A percentile compares a stretch with the other conserved stretches of the same genome.
These are phyloP conservation scores for Elasticomyces elasticus DNA, from an alignment of 495 filamentous ascomycete genomes.

Conservation along the genomic window DNA sequence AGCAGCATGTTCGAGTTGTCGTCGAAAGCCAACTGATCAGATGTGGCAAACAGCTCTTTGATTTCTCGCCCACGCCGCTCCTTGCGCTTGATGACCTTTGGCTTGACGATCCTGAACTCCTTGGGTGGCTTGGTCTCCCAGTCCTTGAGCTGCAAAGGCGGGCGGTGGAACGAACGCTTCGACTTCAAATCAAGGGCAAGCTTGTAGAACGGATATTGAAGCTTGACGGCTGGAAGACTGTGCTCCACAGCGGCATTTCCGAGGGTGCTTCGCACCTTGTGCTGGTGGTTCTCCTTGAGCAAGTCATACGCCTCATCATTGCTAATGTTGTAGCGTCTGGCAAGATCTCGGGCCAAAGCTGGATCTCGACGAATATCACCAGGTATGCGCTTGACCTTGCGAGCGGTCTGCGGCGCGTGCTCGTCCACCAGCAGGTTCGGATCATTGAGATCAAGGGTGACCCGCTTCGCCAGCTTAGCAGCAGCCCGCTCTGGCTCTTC, in stretches of 20 bases:
- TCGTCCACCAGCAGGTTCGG: constrained; percentile 73
- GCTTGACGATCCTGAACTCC: constrained; percentile 47
- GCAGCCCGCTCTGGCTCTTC: constrained; percentile 55
- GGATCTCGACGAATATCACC: constrained; percentile 44
- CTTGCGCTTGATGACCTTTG: constrained; percentile 68
- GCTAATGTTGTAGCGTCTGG: constrained; percentile 81
- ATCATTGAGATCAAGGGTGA: constrained; percentile 83
- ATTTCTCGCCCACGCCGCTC: constrained; percentile 62
- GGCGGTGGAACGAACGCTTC: constrained; percentile 86
- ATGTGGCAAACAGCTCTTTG: constrained; percentile 61
- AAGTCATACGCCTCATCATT: constrained; percentile 92
- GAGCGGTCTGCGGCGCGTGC: constrained; percentile 32
- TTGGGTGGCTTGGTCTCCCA: constrained; percentile 26
- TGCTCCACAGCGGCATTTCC: constrained; percentile 82
- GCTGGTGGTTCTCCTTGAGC: constrained; percentile 92
- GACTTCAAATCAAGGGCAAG: constrained; percentile 68
- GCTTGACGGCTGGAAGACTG: constrained; percentile 73
- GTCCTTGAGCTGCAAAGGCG: constrained; percentile 50
- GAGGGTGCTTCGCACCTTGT: constrained; percentile 83
- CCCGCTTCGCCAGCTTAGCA: constrained; percentile 57
- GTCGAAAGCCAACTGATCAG: constrained; percentile 67
- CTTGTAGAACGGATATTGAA: constrained; percentile 91
- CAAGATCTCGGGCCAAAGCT: constrained; percentile 49
- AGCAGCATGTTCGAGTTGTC: constrained; percentile 81
- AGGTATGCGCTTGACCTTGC: constrained; percentile 29